These are phyloP conservation scores for Lepidopterella palustris DNA, from an alignment of 495 filamentous ascomycete genomes.

Conservation along the genomic window DNA sequence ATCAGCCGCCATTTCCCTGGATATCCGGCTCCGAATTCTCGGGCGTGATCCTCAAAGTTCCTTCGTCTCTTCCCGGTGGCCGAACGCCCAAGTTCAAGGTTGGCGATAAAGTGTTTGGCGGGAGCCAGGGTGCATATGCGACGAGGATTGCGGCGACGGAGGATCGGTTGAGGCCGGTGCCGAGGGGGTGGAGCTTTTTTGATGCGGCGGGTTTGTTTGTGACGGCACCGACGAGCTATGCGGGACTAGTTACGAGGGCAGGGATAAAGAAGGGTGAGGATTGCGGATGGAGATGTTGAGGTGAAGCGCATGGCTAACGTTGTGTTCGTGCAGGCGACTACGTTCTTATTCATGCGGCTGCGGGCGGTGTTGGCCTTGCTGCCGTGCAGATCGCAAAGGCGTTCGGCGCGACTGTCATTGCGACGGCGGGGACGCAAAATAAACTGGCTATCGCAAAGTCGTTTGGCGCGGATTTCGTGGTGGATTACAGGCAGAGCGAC, in stretches of 20 bases:
- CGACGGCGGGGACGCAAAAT: constrained; percentile 69
- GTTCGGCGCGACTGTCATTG: constrained; percentile 80
- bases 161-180: constrained; percentile 61
- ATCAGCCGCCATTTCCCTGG: constrained; percentile 74
- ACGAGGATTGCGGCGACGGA: constrained; percentile 65
- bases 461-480: constrained; percentile 77
- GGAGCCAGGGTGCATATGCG: constrained; percentile 79
- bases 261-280: constrained; percentile 53
- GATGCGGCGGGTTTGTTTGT: constrained; percentile 87
- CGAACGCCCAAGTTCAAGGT: constrained; percentile 53
- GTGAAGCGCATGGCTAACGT: background rate
- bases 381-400: constrained; percentile 94
- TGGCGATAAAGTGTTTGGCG: constrained; percentile 82
- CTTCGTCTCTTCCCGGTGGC: constrained; percentile 38
- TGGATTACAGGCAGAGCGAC: constrained; percentile 63
- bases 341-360: constrained; percentile 88
- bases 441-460: constrained; percentile 71
- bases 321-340: constrained; percentile 50
- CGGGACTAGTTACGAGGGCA: constrained; percentile 71
- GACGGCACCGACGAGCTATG: constrained; percentile 86
- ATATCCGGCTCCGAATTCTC: constrained; percentile 81
- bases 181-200: constrained; percentile 70
- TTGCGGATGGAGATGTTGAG: background rate
- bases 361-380: constrained; percentile 84
- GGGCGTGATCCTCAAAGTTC: constrained; percentile 63